Evolutionary conservation across 805 yeast species (phyloP), one percentile per base, ranked within the genome.

Genomic region (Geotrichum ghanense): DNA sequence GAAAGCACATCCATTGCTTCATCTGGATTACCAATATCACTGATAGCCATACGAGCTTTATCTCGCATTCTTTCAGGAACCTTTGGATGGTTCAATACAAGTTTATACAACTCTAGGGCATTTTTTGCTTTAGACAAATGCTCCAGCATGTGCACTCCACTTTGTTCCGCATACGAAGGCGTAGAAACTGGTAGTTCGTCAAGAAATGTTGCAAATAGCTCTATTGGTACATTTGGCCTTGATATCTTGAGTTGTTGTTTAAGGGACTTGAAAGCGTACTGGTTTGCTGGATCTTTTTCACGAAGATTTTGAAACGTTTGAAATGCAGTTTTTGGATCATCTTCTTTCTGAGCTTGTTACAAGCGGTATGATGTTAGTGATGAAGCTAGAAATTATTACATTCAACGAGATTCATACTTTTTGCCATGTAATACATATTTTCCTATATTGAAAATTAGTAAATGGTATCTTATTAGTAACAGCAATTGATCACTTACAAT

Each of bases 331-430:
- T 31, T 16, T n/a, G 17, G 37, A 12, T 31, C 37, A 19, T 31
- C 37, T 31, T 31, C 37, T n/a, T 31, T 31, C 17, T 31, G 37
- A 10, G 37, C 37, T 31, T n/a, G n/a, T n/a, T n/a, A n/a, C n/a
- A n/a, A n/a, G n/a, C n/a, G n/a, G n/a, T n/a, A n/a, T n/a, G n/a
- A n/a, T n/a, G n/a, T n/a, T n/a, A n/a, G n/a, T n/a, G n/a, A 31
- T 31, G 16, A 5, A 12, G 4, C 37, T 19, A 12, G 12, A n/a
- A 31, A 19, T 12, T 10, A 5, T 31, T n/a, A 5, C 17, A 31
- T 6, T 10, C 17, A 16, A 31, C 14, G 5, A 6, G 16, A n/a
- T 6, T 5, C 37, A n/a, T n/a, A 31, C 37, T 31, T 12, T 31
- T 31, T 7, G 19, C 37, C 10, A 19, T 31, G 16, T 31, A 31